Evolutionary conservation across 352 stramenopile genomes (phyloP), one percentile per base, ranked within the genome.

Genomic region (Phytophthora sansomeana): DNA sequence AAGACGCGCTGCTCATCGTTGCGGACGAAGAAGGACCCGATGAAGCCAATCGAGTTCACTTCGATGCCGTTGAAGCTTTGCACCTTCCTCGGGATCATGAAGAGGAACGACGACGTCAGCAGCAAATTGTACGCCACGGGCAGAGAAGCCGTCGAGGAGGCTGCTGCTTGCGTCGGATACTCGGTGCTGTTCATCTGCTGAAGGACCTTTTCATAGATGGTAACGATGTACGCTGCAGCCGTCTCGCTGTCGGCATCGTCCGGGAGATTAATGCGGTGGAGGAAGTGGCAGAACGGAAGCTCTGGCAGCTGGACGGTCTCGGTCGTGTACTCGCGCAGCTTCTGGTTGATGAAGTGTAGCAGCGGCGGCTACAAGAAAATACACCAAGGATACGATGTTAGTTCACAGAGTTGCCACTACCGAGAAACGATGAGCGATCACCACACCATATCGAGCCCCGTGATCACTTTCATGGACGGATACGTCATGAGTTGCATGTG

Each of bases 401-500:
- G 17, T 35, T 46, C 19, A 32, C 10, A 29, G 2, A 35, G 29
- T 42, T 58, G 35, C 6, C 6, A 46, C 13, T 46, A 8, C 21
- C 4, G 39, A 46, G 39, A 46, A 44, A 46, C 6, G 29, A 59
- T 53, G 19, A 33, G 36, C 16, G 10, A 28, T 32, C 28, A 9
- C 5, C 43, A 8, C 67, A 89, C 84, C 82, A 89, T 90, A 30
- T 86, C 72, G 7, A 81, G 66, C 4, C 74, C 75, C 6, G 79
- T 90, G 60, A 88, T 88, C 24, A 41, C 56, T 69, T 85, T 80
- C 50, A 93, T 79, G 26, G 83, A 93, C 46, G 80, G 67, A 67
- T 91, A 92, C 60, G 87, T 91, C 58, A 92, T 95, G 47, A 93
- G 81, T 66, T 95, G 87, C 84, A 95, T 92, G 76, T 95, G 87